Conservation (phyloP, 768 basidiomycete species). For the Trametopsis cervina region DNA sequence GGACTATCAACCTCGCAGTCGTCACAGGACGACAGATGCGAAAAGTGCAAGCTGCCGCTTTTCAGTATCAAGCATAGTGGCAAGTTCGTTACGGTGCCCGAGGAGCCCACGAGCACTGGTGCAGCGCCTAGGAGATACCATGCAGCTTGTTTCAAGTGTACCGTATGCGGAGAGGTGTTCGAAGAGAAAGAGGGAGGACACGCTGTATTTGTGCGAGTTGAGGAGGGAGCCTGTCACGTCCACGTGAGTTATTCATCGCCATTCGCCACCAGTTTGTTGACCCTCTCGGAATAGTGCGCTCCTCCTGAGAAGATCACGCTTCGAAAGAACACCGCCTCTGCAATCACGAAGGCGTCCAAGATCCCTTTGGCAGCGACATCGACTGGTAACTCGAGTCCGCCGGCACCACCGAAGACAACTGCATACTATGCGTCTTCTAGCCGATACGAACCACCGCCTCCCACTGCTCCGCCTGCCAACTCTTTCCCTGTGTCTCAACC, state of each 20-base stretch:
- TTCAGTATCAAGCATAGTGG: slow-evolving; percentile 53
- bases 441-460: slow-evolving; percentile 33
- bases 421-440: slow-evolving; percentile 28
- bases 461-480: slow-evolving; percentile 30
- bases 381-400: slow-evolving; percentile 13
- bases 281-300: slow-evolving; percentile 29
- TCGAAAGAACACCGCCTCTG: slow-evolving; percentile 17
- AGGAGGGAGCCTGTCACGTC: slow-evolving; percentile 62
- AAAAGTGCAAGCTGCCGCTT: slow-evolving; percentile 51
- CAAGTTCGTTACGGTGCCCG: slow-evolving; percentile 67
- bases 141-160: slow-evolving; percentile 69
- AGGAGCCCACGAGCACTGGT: slow-evolving; percentile 30
- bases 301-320: slow-evolving; percentile 37
- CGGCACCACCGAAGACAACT: slow-evolving; percentile 16
- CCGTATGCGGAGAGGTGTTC: slow-evolving; percentile 56
- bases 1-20: slow-evolving; percentile 26
- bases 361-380: slow-evolving; percentile 1
- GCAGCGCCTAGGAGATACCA: slow-evolving; percentile 60
- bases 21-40: slow-evolving; percentile 43
- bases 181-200: slow-evolving; percentile 54
- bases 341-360: slow-evolving; percentile 11
- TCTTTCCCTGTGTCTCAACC: slow-evolving; percentile 27
- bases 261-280: neutral
- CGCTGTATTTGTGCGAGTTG: slow-evolving; percentile 63
- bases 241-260: slow-evolving; percentile 34